Evolutionary conservation across 106 monocot species (phyloP).

Genomic region (Dactylorhiza incarnata): DNA sequence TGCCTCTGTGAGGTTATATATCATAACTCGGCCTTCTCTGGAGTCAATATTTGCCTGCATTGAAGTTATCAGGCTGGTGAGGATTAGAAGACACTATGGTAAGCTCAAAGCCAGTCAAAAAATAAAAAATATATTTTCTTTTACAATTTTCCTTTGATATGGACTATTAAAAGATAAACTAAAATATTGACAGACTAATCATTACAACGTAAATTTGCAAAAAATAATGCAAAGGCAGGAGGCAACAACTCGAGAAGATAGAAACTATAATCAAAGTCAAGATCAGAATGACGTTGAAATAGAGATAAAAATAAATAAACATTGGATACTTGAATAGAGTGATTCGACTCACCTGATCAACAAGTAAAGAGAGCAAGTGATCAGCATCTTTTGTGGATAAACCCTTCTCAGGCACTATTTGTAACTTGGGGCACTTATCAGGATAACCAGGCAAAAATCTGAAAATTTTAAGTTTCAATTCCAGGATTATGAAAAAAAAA

Average conservation of each 20-base stretch:
- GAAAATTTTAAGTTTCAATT: constrained; percentile 12
- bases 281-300: background rate
- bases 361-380: constrained; percentile 54
- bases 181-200: background rate
- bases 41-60: constrained; percentile 76
- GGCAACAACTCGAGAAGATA: background rate
- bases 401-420: constrained; percentile 52
- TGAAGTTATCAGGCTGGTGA: background rate
- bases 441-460: constrained; percentile 89
- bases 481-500: background rate
- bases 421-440: constrained; percentile 83
- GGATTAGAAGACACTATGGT: background rate
- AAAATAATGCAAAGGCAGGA: background rate
- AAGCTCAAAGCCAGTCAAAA: background rate
- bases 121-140: background rate
- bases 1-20: constrained; percentile 80
- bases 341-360: constrained; percentile 64
- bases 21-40: constrained; percentile 92
- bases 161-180: background rate
- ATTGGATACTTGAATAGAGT: background rate
- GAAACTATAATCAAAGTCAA: background rate
- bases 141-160: too few species aligned
- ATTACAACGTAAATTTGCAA: background rate
- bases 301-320: background rate
- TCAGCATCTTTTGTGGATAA: constrained; percentile 61